phyloP scores from a whole-genome alignment of 495 filamentous ascomycete species.

The Letharia columbiana region DNA sequence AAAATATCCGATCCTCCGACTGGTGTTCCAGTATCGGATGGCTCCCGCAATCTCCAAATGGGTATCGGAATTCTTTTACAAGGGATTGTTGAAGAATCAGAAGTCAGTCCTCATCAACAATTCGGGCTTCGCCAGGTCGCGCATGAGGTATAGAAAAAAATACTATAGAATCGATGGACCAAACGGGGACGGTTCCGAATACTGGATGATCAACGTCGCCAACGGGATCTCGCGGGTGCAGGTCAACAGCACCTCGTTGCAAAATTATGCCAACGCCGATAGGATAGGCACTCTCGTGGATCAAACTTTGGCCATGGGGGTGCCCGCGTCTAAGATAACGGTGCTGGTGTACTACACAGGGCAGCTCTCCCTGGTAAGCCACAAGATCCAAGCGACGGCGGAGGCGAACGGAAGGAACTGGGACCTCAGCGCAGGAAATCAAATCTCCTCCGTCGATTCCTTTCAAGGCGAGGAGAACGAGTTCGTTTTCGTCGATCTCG shows the following conservation, averaged over 20 bases:
- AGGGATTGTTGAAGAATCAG: not conserved
- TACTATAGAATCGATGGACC: not conserved
- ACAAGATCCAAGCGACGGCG: not conserved
- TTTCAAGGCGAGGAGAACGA: constrained; percentile 4
- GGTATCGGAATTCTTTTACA: not conserved
- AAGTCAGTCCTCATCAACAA: not conserved
- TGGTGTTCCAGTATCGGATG: not conserved
- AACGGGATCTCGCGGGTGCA: not conserved
- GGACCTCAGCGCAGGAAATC: not conserved
- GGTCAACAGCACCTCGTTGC: not conserved
- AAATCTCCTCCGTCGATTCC: not conserved
- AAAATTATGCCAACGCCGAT: not conserved
- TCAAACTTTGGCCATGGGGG: not conserved
- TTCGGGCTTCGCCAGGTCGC: not conserved
- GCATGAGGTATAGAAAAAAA: not conserved
- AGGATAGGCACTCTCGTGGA: not conserved
- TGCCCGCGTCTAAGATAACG: not conserved
- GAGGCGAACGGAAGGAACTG: not conserved
- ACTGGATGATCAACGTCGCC: constrained; percentile 3
- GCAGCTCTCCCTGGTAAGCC: not conserved
- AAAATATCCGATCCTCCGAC: not conserved
- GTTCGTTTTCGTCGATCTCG: constrained; percentile 1
- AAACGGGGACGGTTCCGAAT: constrained; percentile 1
- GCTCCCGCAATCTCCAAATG: not conserved
- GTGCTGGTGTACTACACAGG: constrained; percentile 3